A percentile compares a stretch with the other conserved stretches of the same genome.
Evolutionary conservation across 1,139 yeast species (phyloP).

Genomic region (Yamadazyma jaroonii): DNA sequence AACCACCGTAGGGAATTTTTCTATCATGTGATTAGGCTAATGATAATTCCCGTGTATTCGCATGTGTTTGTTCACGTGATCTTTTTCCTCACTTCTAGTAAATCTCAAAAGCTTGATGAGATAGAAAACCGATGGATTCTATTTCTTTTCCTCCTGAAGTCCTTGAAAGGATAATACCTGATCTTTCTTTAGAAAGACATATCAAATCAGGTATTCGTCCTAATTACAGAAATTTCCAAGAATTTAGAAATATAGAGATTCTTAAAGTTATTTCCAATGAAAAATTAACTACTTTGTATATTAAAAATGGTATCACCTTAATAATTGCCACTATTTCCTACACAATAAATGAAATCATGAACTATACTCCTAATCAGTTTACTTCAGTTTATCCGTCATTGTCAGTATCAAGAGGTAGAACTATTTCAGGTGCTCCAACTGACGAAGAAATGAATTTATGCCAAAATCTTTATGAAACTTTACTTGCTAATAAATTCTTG

Average conservation of each 20-base stretch:
- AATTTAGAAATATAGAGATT: conserved; percentile 60
- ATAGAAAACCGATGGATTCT: conserved; percentile 5
- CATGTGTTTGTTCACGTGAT: background rate
- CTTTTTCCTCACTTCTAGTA: too few relatives aligned
- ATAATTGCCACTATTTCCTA: conserved; percentile 75
- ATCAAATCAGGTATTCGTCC: conserved; percentile 71
- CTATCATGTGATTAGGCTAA: background rate
- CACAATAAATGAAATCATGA: conserved; percentile 48
- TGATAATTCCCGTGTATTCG: background rate
- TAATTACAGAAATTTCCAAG: conserved; percentile 65
- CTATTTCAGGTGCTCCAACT: conserved; percentile 69
- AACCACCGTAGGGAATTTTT: too few relatives aligned
- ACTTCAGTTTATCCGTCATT: conserved; percentile 73
- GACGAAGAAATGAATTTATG: conserved; percentile 86
- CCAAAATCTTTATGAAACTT: conserved; percentile 60
- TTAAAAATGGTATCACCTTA: conserved; percentile 72
- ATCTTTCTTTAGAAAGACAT: conserved; percentile 76
- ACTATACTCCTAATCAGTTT: conserved; percentile 40
- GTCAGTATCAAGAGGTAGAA: conserved; percentile 71
- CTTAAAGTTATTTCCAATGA: conserved; percentile 18
- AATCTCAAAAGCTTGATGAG: background rate
- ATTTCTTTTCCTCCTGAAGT: conserved; percentile 70
- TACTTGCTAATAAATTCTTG: conserved; percentile 55
- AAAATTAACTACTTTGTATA: conserved; percentile 66
- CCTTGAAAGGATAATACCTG: conserved; percentile 83